Evolutionary conservation across 192 early-diverging fungal genomes (phyloP).

Genomic region (Allomyces macrogynus): DNA sequence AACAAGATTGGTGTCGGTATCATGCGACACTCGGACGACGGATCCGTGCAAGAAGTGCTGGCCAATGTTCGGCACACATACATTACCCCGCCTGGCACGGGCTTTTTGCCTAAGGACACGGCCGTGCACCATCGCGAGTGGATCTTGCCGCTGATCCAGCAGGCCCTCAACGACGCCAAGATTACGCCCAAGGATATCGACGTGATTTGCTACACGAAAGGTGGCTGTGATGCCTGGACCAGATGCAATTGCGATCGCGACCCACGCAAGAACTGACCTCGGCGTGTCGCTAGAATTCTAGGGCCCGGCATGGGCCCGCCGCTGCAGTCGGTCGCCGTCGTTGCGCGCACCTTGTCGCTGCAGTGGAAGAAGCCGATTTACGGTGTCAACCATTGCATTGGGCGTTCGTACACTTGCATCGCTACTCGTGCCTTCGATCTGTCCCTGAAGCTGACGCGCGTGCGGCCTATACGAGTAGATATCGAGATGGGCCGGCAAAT

Average conservation of each 20-base stretch:
- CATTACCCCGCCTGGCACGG: conserved; percentile 87
- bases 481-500: conserved; percentile 98
- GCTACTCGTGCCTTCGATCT: background rate
- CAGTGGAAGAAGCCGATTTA: conserved; percentile 84
- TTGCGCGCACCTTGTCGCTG: conserved; percentile 77
- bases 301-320: conserved; percentile 99
- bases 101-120: conserved; percentile 86
- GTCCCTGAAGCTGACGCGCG: background rate
- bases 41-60: conserved; percentile 24
- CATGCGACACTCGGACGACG: conserved; percentile 43
- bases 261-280: background rate
- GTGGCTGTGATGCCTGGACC: conserved; percentile 7
- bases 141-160: conserved; percentile 47
- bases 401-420: conserved; percentile 46
- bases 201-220: conserved; percentile 90
- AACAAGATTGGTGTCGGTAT: conserved; percentile 97
- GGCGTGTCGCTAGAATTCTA: conserved; percentile 2
- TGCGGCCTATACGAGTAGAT: conserved; percentile 12
- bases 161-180: conserved; percentile 58
- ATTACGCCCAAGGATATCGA: conserved; percentile 57
- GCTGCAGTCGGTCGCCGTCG: conserved; percentile 67
- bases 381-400: conserved; percentile 94
- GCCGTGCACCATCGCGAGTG: conserved; percentile 72
- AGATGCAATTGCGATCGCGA: background rate
- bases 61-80: conserved; percentile 85